A percentile compares a stretch with the other conserved stretches of the same genome.
phyloP scores from a whole-genome alignment of 495 filamentous ascomycete species.

The Penicillium salamii region DNA sequence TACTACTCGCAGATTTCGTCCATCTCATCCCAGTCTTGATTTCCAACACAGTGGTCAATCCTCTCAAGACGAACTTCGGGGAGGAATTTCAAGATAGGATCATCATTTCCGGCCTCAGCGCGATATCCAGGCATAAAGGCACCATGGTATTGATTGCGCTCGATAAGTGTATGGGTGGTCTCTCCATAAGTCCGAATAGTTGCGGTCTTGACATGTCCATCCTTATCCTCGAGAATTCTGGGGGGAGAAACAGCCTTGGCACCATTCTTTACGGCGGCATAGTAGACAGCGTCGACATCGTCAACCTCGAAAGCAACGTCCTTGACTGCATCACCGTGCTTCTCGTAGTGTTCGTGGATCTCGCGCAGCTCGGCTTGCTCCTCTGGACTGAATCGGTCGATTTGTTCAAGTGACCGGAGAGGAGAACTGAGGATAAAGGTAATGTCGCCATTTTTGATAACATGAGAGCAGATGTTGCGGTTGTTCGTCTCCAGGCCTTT shows the following conservation, averaged over 20 bases:
- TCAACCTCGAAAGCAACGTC: constrained; percentile 93
- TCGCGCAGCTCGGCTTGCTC: constrained; percentile 60
- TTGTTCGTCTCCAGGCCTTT: constrained; percentile 82
- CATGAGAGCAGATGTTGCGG: constrained; percentile 72
- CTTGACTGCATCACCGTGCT: constrained; percentile 87
- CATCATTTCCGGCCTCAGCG: constrained; percentile 34
- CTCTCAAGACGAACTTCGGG: constrained; percentile 63
- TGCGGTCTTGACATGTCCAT: constrained; percentile 62
- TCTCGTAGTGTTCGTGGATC: constrained; percentile 71
- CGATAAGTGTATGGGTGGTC: constrained; percentile 84
- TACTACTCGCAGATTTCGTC: constrained; percentile 75
- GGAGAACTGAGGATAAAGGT: constrained; percentile 84
- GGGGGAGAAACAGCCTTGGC: constrained; percentile 64
- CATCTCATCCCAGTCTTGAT: constrained; percentile 90
- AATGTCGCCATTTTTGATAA: constrained; percentile 72
- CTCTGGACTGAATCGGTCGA: constrained; percentile 45
- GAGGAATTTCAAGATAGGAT: constrained; percentile 47
- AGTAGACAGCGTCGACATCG: constrained; percentile 70
- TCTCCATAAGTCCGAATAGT: constrained; percentile 86
- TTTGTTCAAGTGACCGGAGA: constrained; percentile 56
- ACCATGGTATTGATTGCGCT: constrained; percentile 62
- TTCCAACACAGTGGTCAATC: constrained; percentile 93
- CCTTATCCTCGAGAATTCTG: constrained; percentile 36
- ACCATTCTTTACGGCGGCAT: constrained; percentile 64
- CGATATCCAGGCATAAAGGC: constrained; percentile 80